Percentiles rank a stretch among this genome's conserved stretches.
phyloP scores from a whole-genome alignment of 2,329 filamentous ascomycete genomes.

The Microcyclosporella mali region DNA sequence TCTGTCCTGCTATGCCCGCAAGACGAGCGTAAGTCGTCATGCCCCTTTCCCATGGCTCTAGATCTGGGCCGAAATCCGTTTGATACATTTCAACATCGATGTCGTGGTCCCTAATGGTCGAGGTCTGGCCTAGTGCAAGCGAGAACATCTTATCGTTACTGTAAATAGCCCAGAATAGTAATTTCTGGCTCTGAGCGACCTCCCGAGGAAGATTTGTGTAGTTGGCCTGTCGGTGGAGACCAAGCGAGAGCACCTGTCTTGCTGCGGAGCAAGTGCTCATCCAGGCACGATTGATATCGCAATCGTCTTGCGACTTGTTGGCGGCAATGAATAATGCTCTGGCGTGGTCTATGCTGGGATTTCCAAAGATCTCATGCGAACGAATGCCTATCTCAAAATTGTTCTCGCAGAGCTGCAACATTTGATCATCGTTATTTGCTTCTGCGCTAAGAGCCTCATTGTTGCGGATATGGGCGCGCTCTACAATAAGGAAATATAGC shows the following conservation, averaged over 20 bases:
- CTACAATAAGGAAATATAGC: neutral
- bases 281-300: constrained; percentile 8
- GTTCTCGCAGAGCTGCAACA: constrained; percentile 3
- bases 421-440: constrained; percentile 1
- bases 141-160: constrained; percentile 7
- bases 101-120: constrained; percentile 10
- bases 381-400: constrained; percentile 9
- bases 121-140: constrained; percentile 8
- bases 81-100: constrained; percentile 8
- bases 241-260: constrained; percentile 7
- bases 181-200: constrained; percentile 1
- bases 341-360: constrained; percentile 8
- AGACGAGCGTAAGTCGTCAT: neutral
- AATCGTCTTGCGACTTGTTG: constrained; percentile 4
- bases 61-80: neutral
- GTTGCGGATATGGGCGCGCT: too few relatives aligned
- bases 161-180: constrained; percentile 11
- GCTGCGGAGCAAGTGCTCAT: constrained; percentile 5
- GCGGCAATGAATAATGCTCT: constrained; percentile 7
- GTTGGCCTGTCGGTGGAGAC: constrained; percentile 6
- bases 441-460: too few relatives aligned
- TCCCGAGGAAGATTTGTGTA: neutral
- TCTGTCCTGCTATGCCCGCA: constrained; percentile 4
- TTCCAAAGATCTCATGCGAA: constrained; percentile 6
- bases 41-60: constrained; percentile 5